Conservation (phyloP, 169 alveolate genomes). For the Plasmodium coatneyi region DNA sequence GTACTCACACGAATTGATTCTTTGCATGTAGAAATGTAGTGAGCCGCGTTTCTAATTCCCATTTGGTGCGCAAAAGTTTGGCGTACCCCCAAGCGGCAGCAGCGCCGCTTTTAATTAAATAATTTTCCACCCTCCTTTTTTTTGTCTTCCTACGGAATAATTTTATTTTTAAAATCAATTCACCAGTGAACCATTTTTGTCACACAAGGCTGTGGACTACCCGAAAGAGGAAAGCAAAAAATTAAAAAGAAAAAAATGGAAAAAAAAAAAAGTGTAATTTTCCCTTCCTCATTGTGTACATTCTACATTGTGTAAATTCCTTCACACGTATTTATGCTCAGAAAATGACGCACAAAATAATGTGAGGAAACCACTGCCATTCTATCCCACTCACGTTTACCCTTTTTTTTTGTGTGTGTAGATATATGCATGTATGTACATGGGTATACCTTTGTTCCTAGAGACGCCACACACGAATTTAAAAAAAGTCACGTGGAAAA, state of each 20-base stretch:
- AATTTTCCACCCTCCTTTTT: not conserved
- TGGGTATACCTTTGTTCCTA: conserved; percentile 5
- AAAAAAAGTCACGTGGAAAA: not conserved
- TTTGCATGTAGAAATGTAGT: not conserved
- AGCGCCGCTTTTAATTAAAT: not conserved
- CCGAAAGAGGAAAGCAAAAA: not conserved
- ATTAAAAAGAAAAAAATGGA: not conserved
- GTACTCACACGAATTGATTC: not conserved
- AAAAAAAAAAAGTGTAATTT: not conserved
- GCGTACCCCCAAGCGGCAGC: not conserved
- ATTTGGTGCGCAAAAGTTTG: not conserved
- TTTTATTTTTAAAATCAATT: not conserved
- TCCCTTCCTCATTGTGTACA: not conserved
- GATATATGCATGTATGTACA: conserved; percentile 3
- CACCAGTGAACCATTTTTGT: not conserved
- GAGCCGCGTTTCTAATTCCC: not conserved
- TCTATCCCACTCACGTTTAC: not conserved
- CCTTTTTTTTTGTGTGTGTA: not conserved
- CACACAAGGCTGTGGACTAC: not conserved
- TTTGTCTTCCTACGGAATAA: not conserved
- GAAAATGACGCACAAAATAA: not conserved
- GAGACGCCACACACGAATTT: not conserved
- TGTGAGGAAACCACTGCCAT: not conserved
- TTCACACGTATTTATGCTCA: not conserved
- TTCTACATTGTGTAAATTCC: not conserved